Base-by-base conservation (phyloP, 345 rosid genomes). In the Eucalyptus decipiens region DNA sequence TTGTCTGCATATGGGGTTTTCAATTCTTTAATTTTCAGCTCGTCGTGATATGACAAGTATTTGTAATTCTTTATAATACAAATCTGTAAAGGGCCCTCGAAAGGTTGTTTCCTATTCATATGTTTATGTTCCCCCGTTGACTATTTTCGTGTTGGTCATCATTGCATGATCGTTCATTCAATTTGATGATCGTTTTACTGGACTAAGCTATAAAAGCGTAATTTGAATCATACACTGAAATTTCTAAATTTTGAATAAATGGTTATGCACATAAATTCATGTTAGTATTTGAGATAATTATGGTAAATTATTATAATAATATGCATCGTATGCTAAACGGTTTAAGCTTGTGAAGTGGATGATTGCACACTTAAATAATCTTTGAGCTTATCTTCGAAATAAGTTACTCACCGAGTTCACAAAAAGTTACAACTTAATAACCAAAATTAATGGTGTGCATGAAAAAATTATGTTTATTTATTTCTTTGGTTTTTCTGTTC, bases 381-480 rank as follows among this genome's bases (percentile, higher is more conserved):
- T 30, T 62, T 62, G 43, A 34, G 80, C 43, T 69, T 37, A 34
- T 34, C 26, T 69, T 69, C 4, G 1, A 69, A 69, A 69, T 69
- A 69, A 9, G 43, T 69, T 34, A 34, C 24, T 54, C 26, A 69
- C 5, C 9, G 43, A 3, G 8, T 69, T 19, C 80, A 32, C 43
- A 69, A 69, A 69, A 34, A 9, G 34, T 62, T 62, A 30, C 30
- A 28, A 62, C 69, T 62, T 4, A 62, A 51, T 51, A 51, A 62
- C 34, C 18, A 14, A 62, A 62, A 51, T 6, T 51, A 51, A 51
- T 0, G 54, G 1, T 1, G 3, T 0, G 0, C 21, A 6, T 51
- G 21, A 17, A 4, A 50, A 50, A 51, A 3, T 6, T 51, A 51
- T 6, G 3, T 51, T 51, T 17, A 4, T 51, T 51, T 51, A 51